phyloP scores from a whole-genome alignment of 805 yeast genomes.

The Wickerhamomyces hampshirensis region DNA sequence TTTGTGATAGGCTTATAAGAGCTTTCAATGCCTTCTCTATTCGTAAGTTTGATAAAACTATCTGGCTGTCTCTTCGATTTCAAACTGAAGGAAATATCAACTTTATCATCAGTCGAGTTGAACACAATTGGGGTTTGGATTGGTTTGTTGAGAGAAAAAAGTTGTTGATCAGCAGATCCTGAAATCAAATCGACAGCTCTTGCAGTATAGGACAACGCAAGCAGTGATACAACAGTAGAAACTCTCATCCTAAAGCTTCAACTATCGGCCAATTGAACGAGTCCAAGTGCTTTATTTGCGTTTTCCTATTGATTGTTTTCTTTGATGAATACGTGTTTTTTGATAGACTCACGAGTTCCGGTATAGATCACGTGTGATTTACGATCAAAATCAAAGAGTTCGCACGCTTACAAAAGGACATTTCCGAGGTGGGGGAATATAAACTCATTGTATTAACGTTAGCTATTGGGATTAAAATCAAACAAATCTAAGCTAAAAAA shows the following conservation, averaged over 20 bases:
- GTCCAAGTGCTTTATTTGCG: no score
- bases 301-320: no score
- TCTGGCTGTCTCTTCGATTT: slow-evolving; percentile 20
- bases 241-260: slow-evolving; percentile 11
- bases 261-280: no score
- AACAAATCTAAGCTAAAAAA: no score
- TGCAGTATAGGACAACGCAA: slow-evolving; percentile 9
- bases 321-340: no score
- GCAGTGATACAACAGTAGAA: slow-evolving; percentile 10
- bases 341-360: no score
- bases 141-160: slow-evolving; percentile 9
- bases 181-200: slow-evolving; percentile 16
- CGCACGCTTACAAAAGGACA: no score
- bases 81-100: slow-evolving; percentile 19
- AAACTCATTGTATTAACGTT: no score
- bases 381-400: no score
- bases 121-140: slow-evolving; percentile 11
- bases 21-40: slow-evolving; percentile 19
- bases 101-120: slow-evolving; percentile 10
- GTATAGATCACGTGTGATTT: no score
- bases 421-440: no score
- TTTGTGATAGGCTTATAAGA: slow-evolving; percentile 22
- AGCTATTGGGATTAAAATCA: no score
- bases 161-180: slow-evolving; percentile 12
- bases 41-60: slow-evolving; percentile 20